These are phyloP conservation scores for Halteria grandinella DNA, from an alignment of 73 alveolate species.

Conservation along the genomic window DNA sequence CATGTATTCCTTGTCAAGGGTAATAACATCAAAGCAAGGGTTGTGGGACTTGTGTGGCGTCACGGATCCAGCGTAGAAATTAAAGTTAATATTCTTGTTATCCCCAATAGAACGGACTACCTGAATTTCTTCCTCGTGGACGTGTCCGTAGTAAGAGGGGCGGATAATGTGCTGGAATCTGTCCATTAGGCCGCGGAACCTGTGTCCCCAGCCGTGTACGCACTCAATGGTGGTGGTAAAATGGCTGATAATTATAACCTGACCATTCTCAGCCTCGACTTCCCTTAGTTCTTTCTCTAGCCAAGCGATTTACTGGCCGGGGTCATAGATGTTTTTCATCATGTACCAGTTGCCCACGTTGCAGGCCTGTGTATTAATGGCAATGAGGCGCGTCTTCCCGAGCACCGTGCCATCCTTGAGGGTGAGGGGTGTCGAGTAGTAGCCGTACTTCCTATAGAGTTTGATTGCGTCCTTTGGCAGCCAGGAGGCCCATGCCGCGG, in stretches of 20 bases:
- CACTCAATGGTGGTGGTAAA: conserved; percentile 41
- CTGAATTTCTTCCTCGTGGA: conserved; percentile 44
- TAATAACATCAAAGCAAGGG: conserved; percentile 59
- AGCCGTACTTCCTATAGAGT: not conserved
- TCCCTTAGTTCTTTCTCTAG: not conserved
- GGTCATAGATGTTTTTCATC: not conserved
- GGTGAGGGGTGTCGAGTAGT: not conserved
- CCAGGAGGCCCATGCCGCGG: conserved; percentile 1
- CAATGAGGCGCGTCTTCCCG: not conserved
- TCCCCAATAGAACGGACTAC: conserved; percentile 27
- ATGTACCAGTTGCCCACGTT: not conserved
- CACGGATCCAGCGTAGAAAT: conserved; percentile 55
- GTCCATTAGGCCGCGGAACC: conserved; percentile 61
- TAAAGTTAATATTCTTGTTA: conserved; percentile 45
- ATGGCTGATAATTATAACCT: conserved; percentile 35
- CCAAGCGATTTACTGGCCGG: not conserved
- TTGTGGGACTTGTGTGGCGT: conserved; percentile 31
- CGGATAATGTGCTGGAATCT: conserved; percentile 63
- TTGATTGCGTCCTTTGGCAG: not conserved
- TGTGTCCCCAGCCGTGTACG: conserved; percentile 20
- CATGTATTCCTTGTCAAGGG: conserved; percentile 41
- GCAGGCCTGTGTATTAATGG: conserved; percentile 2
- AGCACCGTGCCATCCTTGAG: not conserved
- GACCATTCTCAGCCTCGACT: not conserved
- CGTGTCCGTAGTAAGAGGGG: conserved; percentile 57